Evolutionary conservation across 106 monocot species (phyloP).

Genomic region (Ottelia alismoides): DNA sequence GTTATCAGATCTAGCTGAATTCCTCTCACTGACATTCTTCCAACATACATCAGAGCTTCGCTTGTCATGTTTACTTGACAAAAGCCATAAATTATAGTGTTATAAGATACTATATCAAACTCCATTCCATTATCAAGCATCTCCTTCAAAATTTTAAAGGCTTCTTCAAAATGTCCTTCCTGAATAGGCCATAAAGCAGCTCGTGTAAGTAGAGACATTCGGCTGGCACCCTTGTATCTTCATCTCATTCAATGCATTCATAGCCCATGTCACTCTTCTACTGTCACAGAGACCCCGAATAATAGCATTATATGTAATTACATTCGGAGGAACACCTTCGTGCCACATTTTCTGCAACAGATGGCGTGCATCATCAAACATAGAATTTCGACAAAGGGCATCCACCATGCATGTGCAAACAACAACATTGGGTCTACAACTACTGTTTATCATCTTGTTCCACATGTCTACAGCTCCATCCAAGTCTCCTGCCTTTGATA

Average conservation of each 20-base stretch:
- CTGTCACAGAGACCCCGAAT: conserved; percentile 55
- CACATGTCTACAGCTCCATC: conserved; percentile 38
- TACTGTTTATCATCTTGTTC: conserved; percentile 59
- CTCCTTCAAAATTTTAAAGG: conserved; percentile 32
- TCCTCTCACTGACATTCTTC: conserved; percentile 57
- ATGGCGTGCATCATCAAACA: conserved; percentile 59
- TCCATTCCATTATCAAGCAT: conserved; percentile 33
- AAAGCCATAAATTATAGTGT: conserved; percentile 48
- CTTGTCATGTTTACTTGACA: conserved; percentile 18
- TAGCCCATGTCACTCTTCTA: conserved; percentile 23
- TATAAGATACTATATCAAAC: conserved; percentile 44
- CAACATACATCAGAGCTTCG: conserved; percentile 29
- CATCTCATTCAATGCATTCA: conserved; percentile 37
- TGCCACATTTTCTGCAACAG: conserved; percentile 50
- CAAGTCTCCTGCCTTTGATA: conserved; percentile 58
- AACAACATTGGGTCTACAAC: conserved; percentile 71
- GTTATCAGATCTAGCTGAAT: conserved; percentile 52
- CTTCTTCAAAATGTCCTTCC: conserved; percentile 31
- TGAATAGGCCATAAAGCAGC: conserved; percentile 56
- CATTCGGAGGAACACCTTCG: conserved; percentile 48
- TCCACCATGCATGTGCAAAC: conserved; percentile 75
- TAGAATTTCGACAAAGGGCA: conserved; percentile 40
- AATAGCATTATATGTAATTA: conserved; percentile 58
- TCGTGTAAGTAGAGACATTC: conserved; percentile 55
- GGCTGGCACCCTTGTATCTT: conserved; percentile 29